A percentile compares a stretch with the other conserved stretches of the same genome.
Evolutionary conservation across 768 basidiomycete genomes (phyloP).

Genomic region (Tulasnella sp.): DNA sequence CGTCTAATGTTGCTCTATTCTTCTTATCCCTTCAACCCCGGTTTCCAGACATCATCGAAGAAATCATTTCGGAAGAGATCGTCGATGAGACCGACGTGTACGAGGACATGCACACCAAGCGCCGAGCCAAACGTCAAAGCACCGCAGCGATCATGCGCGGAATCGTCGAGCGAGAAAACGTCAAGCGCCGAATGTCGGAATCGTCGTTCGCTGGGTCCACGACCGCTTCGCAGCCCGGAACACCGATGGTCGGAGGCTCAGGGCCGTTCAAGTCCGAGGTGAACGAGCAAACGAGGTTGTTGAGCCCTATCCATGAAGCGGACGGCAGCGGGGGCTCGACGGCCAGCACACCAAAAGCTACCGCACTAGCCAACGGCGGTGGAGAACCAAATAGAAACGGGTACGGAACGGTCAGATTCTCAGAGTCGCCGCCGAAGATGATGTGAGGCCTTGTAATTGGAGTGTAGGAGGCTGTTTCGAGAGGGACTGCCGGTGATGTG

Average conservation of each 20-base stretch:
- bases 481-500: neutral
- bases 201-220: neutral
- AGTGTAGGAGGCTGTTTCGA: neutral
- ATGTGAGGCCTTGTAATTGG: neutral
- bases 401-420: neutral
- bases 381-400: neutral
- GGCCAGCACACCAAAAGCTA: neutral
- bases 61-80: constrained; percentile 95
- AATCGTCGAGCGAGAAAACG: constrained; percentile 23
- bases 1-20: neutral
- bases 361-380: neutral
- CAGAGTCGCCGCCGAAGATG: neutral
- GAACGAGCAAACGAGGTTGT: constrained; percentile 3
- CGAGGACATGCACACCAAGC: constrained; percentile 80
- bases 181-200: constrained; percentile 9
- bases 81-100: constrained; percentile 92
- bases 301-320: constrained; percentile 19
- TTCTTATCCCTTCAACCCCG: neutral
- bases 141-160: constrained; percentile 67
- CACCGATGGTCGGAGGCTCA: neutral
- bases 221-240: neutral
- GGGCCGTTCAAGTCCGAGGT: neutral
- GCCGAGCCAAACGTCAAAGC: constrained; percentile 62
- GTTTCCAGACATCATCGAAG: constrained; percentile 45
- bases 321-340: neutral